Base-by-base conservation (phyloP, 345 rosid genomes). In the Salix koriyanagi region DNA sequence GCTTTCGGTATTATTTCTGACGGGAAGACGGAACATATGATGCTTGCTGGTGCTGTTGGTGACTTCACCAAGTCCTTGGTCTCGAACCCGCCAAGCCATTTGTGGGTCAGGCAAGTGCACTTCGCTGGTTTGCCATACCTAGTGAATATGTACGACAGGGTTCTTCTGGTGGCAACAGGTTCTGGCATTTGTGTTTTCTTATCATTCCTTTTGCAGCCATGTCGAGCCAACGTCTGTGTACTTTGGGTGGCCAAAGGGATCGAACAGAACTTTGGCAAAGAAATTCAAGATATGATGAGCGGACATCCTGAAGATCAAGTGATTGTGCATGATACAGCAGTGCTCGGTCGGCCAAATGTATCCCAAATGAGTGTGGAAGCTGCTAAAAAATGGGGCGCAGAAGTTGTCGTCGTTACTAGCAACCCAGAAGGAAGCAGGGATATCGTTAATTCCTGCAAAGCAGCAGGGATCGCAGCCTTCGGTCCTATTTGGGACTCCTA, bases 401-500 rank as follows among this genome's bases (percentile, higher is more conserved):
- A 94, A 76, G 96, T 89, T 1, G 97, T 91, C 46, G 83, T 94
- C 39, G 96, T 92, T n/a, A 91, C 97, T 9, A 92, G 96, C 79
- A 92, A 94, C 76, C 98, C 98, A 16, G 88, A 90, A 84, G 94
- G 98, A 75, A 91, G 97, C 80, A 84, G 91, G 76, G 94, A 92
- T 39, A 92, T 92, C 50, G 93, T 92, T 32, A 77, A 86, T 76
- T 84, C 93, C 0, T 92, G 96, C 84, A 91, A 90, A 73, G 83
- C 72, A 28, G 79, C 86, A 2, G 87, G 92, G 67, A 81, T 92
- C 68, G 82, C 96, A 3, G 93, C 94, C 16, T 94, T 92, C 71
- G 97, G 96, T 76, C 98, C 97, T n/a, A 92, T 91, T 75, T 94
- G 96, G 97, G 97, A 92, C 81, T 92, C 98, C 21, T 92, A 86